Evolutionary conservation across 1,284 basidiomycete genomes (phyloP).

Genomic region (Xerocomus cyaneibrunnescens): DNA sequence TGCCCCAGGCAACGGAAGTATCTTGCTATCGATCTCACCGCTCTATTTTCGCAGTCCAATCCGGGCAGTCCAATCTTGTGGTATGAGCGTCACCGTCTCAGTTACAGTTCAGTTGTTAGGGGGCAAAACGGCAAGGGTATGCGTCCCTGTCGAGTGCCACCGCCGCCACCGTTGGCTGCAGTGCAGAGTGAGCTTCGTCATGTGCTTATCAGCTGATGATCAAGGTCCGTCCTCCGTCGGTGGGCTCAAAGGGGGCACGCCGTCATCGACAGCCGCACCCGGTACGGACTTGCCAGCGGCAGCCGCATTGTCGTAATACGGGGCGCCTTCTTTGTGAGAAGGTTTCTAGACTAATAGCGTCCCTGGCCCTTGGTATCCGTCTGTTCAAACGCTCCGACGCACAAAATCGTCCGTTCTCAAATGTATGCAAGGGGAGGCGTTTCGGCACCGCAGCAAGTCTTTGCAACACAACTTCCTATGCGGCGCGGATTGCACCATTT

Average conservation of each 20-base stretch:
- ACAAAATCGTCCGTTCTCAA: background rate
- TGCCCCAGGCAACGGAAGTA: constrained; percentile 2
- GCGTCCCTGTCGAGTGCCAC: constrained; percentile 2
- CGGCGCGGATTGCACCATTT: too few relatives aligned
- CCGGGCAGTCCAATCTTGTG: constrained; percentile 3
- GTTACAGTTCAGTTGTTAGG: background rate
- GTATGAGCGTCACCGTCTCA: background rate
- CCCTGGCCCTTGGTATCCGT: too few relatives aligned
- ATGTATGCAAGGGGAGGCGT: too few relatives aligned
- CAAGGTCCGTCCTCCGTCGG: background rate
- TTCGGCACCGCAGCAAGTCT: too few relatives aligned
- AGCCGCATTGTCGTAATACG: too few relatives aligned
- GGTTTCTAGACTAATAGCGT: too few relatives aligned
- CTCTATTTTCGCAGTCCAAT: constrained; percentile 12
- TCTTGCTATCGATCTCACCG: background rate
- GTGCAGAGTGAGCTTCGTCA: background rate
- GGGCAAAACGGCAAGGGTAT: background rate
- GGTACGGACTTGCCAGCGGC: too few relatives aligned
- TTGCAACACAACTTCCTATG: too few relatives aligned
- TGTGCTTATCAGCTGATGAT: background rate
- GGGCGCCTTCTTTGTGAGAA: too few relatives aligned
- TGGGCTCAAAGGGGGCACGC: background rate
- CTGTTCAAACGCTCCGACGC: background rate
- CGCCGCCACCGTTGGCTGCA: background rate
- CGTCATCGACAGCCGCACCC: too few relatives aligned